phyloP scores from a whole-genome alignment of 768 basidiomycete species.

The Suillus luteus region DNA sequence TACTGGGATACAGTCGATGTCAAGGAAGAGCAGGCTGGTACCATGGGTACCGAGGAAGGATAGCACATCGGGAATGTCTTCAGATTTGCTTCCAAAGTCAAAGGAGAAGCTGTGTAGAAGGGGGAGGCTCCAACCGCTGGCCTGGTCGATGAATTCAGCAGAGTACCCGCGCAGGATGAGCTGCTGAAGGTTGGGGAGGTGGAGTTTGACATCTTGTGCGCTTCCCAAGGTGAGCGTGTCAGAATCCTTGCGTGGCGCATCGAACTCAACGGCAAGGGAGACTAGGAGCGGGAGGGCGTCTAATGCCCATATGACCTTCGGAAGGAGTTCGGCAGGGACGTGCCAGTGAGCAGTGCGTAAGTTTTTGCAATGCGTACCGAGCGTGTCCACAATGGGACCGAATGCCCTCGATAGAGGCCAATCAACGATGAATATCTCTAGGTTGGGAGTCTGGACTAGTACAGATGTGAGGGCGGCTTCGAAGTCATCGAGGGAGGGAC shows the following conservation, averaged over 20 bases:
- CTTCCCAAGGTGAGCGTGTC: constrained; percentile 60
- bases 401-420: constrained; percentile 63
- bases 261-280: constrained; percentile 58
- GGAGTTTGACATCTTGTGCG: constrained; percentile 55
- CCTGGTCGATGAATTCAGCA: constrained; percentile 70
- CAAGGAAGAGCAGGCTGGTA: constrained; percentile 57
- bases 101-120: constrained; percentile 57
- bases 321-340: constrained; percentile 52
- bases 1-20: constrained; percentile 57
- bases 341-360: constrained; percentile 66
- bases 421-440: constrained; percentile 72
- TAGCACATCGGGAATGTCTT: constrained; percentile 58
- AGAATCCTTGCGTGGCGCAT: constrained; percentile 29
- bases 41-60: constrained; percentile 66
- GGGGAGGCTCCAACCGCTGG: constrained; percentile 66
- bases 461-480: constrained; percentile 58
- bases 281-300: constrained; percentile 59
- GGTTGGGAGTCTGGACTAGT: constrained; percentile 67
- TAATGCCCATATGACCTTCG: constrained; percentile 74
- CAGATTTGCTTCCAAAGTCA: constrained; percentile 39
- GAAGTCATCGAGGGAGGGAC: constrained; percentile 47
- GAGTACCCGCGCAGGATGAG: constrained; percentile 63
- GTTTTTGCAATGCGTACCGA: constrained; percentile 51
- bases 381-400: constrained; percentile 62
- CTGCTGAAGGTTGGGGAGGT: constrained; percentile 58